Percentiles rank a stretch among this genome's conserved stretches.
Conservation (phyloP, 1,284 basidiomycete genomes). For the Apiotrichum mycotoxinovorans region DNA sequence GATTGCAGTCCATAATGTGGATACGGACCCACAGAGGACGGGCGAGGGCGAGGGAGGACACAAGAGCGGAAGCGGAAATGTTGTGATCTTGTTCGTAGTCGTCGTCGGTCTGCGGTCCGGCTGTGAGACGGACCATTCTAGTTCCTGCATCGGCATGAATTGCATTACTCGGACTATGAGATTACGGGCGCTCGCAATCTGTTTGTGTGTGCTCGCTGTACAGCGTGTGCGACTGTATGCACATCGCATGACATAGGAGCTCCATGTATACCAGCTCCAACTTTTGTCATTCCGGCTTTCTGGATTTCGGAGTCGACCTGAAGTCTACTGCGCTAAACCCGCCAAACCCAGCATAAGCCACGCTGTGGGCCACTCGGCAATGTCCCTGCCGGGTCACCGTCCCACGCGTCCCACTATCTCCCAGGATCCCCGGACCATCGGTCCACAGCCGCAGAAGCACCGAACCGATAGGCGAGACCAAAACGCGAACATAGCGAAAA, state of each 20-base stretch:
- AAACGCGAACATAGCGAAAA: too few species aligned
- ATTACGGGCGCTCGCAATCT: background rate
- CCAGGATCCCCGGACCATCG: too few species aligned
- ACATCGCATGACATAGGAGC: background rate
- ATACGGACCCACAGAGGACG: too few species aligned
- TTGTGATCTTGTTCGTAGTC: background rate
- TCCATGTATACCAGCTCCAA: background rate
- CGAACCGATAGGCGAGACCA: too few species aligned
- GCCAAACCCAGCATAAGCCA: background rate
- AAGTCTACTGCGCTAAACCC: background rate
- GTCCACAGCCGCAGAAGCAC: too few species aligned
- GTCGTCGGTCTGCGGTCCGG: background rate
- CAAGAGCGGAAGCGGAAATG: background rate
- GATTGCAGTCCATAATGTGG: too few species aligned
- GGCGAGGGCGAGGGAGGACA: too few species aligned
- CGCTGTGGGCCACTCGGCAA: too few species aligned
- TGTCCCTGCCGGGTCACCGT: background rate
- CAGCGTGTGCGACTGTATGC: too few species aligned
- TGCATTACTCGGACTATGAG: background rate
- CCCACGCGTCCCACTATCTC: too few species aligned
- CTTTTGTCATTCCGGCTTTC: too few species aligned
- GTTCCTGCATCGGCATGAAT: conserved; percentile 3
- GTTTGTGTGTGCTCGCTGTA: too few species aligned
- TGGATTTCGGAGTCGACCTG: background rate
- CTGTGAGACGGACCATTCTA: background rate